Evolutionary conservation across 192 early-diverging fungal species (phyloP), one percentile per base, ranked within the genome.

Genomic region (Diversispora eburnea): DNA sequence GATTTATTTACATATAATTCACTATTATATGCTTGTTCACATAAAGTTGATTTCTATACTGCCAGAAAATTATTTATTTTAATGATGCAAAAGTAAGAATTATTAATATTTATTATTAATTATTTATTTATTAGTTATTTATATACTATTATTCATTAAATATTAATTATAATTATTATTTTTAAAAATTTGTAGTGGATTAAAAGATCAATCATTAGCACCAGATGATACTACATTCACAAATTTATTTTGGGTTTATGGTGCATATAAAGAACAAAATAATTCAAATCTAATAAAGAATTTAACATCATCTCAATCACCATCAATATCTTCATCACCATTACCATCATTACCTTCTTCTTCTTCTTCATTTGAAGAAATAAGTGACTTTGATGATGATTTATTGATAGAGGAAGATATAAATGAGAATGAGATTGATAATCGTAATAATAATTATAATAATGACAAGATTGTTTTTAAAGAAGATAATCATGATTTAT

Each of bases 1-100:
- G 89, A 93, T 78, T 75, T 81, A 45, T 79, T 87, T 72, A 95
- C 94, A 0, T 96, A 90, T 85, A 93, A 93, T 76, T 91, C 91
- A 0, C 70, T 99, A 20, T 76, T 99, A 17, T 81, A 86, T 76
- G 90, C 87, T 2, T 92, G 91, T 67, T 90, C 92, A 4, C 80
- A 80, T 59, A 86, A 91, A 12, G 88, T 84, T 52, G 91, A 99
- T 72, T 80, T 98, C 33, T 77, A 78, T 13, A 78, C 88, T 43
- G 92, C 92, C 4, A 81, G 93, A 22, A 76, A 79, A 43, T 81
- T 92, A 17, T 89, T 89, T 56, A 80, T 80, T 74, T 79, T 81
- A 57, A 85, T 91, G 75, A 76, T 90, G 4, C 75, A 84, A 57
- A 76, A 81, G 49, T 81, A 82, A 58, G 63, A 78, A 65, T 65